A percentile compares a stretch with the other conserved stretches of the same genome.
These are phyloP conservation scores for Parafenestella ontariensis DNA, from an alignment of 2,329 filamentous ascomycete genomes.

Conservation along the genomic window DNA sequence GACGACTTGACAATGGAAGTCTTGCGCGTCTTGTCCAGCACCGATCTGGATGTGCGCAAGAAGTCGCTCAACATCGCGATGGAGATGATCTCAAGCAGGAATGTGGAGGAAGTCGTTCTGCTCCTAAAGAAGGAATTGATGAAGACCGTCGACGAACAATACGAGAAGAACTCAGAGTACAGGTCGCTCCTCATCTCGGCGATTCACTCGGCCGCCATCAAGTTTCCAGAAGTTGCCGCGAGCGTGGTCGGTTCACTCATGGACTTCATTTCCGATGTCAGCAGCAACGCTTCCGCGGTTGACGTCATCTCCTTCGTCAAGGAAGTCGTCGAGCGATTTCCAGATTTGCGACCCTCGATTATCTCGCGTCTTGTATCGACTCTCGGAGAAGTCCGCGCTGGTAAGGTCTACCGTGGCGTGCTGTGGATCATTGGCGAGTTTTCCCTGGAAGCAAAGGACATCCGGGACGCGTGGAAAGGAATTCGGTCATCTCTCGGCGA, in stretches of 20 bases:
- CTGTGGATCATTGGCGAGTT: conserved; percentile 99
- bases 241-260: conserved; percentile 96
- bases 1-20: conserved; percentile 98
- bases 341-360: conserved; percentile 84
- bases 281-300: conserved; percentile 95
- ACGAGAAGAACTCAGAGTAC: conserved; percentile 73
- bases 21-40: conserved; percentile 89
- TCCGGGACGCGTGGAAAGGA: conserved; percentile 94
- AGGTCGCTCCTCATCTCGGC: conserved; percentile 94
- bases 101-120: conserved; percentile 95
- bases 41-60: conserved; percentile 92
- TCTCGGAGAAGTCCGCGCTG: conserved; percentile 89
- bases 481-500: conserved; percentile 94
- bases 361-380: conserved; percentile 89
- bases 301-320: conserved; percentile 99
- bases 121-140: conserved; percentile 96
- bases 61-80: conserved; percentile 90
- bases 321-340: conserved; percentile 98
- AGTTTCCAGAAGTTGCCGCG: conserved; percentile 96
- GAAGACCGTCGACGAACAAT: conserved; percentile 98
- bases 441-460: conserved; percentile 90
- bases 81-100: conserved; percentile 99
- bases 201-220: conserved; percentile 98
- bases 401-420: conserved; percentile 95
- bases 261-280: conserved; percentile 99